Evolutionary conservation across 305 asterid genomes (phyloP).

Genomic region (Coffea humblotiana): DNA sequence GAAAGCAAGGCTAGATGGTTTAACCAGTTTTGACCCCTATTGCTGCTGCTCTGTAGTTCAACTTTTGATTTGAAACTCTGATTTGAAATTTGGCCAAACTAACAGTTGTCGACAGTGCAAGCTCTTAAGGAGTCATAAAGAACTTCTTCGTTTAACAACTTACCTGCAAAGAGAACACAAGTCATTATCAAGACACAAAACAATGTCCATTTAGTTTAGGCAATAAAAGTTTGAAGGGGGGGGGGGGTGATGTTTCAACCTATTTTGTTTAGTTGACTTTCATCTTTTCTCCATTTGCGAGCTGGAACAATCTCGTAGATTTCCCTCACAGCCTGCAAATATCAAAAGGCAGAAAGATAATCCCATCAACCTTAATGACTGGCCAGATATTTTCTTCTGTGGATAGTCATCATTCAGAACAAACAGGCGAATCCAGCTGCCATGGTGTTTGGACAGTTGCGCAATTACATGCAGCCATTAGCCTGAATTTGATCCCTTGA

Average conservation of each 20-base stretch:
- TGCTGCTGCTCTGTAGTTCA: not conserved
- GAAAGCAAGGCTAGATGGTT: not conserved
- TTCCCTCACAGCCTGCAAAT: slow-evolving; percentile 86
- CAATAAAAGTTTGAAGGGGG: not conserved
- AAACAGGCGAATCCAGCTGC: not conserved
- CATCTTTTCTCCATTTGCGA: slow-evolving; percentile 78
- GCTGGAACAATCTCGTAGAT: slow-evolving; percentile 87
- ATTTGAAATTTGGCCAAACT: not conserved
- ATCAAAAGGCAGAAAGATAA: not conserved
- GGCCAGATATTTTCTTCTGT: not conserved
- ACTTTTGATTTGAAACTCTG: not conserved
- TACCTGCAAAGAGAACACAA: slow-evolving; percentile 46
- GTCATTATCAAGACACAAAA: slow-evolving; percentile 10
- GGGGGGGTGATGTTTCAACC: slow-evolving; percentile 32
- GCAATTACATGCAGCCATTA: not conserved
- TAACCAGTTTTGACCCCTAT: not conserved
- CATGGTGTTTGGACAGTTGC: not conserved
- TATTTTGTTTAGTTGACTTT: slow-evolving; percentile 64
- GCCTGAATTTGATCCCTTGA: not conserved
- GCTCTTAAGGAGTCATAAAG: slow-evolving; percentile 48
- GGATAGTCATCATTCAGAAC: not conserved
- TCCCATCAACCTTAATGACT: not conserved
- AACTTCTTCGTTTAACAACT: slow-evolving; percentile 62
- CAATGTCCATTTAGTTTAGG: not conserved
- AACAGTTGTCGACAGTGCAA: slow-evolving; percentile 38